Evolutionary conservation across 176 grass and related monocot species (phyloP), one percentile per base, ranked within the genome.

Genomic region (Saccharum officinarum): DNA sequence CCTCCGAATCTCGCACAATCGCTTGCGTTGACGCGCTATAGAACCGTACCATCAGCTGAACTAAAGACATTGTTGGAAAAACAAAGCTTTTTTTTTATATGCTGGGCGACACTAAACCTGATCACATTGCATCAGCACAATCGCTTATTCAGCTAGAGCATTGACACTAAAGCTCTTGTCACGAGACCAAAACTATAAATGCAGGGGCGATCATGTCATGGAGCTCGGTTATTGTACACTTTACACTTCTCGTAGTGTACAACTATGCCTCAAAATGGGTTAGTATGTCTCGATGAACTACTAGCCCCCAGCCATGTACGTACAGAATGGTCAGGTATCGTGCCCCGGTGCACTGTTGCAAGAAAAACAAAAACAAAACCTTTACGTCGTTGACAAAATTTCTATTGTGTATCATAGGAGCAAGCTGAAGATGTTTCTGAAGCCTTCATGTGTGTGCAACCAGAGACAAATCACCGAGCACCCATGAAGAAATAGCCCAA

Each of bases 211-310:
- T 22, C 64, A 65, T 38, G 26, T 26, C 44, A 69, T 54, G 5
- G 2, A 40, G 52, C 63, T 67, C 10, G 50, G 18, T 67, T 78
- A 64, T 59, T 78, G 17, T 46, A 78, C 38, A 66, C 60, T 87
- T 59, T 87, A 79, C 80, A 79, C 18, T 69, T 57, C 71, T 41
- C 64, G 8, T 59, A 54, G 42, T 86, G 75, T 74, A 67, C 84
- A 79, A 38, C 55, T 79, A 50, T 63, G 49, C 54, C 57, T 72
- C 80, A 61, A 73, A 73, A 90, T 5, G 39, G 30, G 45, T 74
- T 55, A 66, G 3, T 31, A 73, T 71, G 3, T 36, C 33, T 3
- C 33, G 33, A 44, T 65, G 54, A 36, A 73, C 73, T 45, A 82
- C 20, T 33, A 83, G 31, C 65, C 50, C 40, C 41, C 49, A 10